Evolutionary conservation across 2,329 filamentous ascomycete genomes (phyloP).

Genomic region (Xylaria sp.): DNA sequence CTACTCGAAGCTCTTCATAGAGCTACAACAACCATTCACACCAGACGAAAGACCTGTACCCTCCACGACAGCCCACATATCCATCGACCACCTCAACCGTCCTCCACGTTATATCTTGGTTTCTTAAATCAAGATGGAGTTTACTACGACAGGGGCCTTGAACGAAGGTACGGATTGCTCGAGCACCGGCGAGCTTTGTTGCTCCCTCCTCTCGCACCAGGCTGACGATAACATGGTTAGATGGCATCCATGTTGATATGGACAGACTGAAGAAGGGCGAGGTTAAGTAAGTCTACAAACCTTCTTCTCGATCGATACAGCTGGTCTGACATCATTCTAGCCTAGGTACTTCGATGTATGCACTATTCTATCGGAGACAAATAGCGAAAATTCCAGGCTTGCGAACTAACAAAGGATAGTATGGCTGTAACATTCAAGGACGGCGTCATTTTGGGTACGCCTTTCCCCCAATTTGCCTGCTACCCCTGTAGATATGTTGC

Average conservation of each 20-base stretch:
- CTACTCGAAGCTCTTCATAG: slow-evolving; percentile 20
- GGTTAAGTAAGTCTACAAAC: slow-evolving; percentile 80
- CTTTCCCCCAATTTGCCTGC: not conserved
- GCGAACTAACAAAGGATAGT: slow-evolving; percentile 58
- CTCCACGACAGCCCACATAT: not conserved
- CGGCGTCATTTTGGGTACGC: slow-evolving; percentile 87
- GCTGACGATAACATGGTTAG: slow-evolving; percentile 60
- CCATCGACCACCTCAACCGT: slow-evolving; percentile 24
- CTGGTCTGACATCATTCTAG: slow-evolving; percentile 57
- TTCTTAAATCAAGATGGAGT: slow-evolving; percentile 65
- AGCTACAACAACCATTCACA: slow-evolving; percentile 10
- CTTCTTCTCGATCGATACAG: slow-evolving; percentile 46
- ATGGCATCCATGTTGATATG: slow-evolving; percentile 99
- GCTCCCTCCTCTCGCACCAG: slow-evolving; percentile 35
- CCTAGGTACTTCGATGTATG: slow-evolving; percentile 96
- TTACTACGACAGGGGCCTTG: slow-evolving; percentile 69
- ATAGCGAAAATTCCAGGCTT: slow-evolving; percentile 11
- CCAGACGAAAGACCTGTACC: not conserved
- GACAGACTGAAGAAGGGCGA: slow-evolving; percentile 98
- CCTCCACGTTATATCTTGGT: not conserved
- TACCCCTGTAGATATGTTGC: slow-evolving; percentile 23
- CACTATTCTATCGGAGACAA: slow-evolving; percentile 33
- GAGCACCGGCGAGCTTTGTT: slow-evolving; percentile 32
- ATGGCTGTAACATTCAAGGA: slow-evolving; percentile 99
- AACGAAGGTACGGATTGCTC: slow-evolving; percentile 66